Evolutionary conservation across 257 asterid species (phyloP), one percentile per base, ranked within the genome.

Genomic region (Asclepias syriaca): DNA sequence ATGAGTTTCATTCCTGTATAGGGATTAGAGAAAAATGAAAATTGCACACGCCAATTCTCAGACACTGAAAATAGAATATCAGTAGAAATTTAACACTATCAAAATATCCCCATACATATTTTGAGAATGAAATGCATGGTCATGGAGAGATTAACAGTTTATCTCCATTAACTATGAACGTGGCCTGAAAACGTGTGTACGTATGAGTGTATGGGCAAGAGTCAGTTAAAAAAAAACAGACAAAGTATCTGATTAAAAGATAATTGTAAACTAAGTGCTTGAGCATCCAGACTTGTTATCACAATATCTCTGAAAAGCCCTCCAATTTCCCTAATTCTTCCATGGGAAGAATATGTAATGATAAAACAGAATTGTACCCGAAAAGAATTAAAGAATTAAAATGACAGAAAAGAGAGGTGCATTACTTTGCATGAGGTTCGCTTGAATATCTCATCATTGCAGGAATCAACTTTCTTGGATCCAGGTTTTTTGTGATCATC

Each of bases 361-460:
- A 32, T 34, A 45, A 61, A 73, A 65, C 21, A 19, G 19, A 43
- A 43, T 29, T 27, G 22, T 4, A 2, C 27, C 7, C 12, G 13
- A 75, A 60, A 49, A 45, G 40, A 61, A 68, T 74, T 56, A 60
- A 49, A 45, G 46, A 61, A 68, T 72, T 56, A 56, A 39, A 53
- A 73, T 63, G 67, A 43, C 19, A 45, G 63, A 75, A 71, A 32
- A 34, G 24, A 18, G 70, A 54, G 81, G 71, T 39, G 77, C 67
- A 77, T 85, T 94, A 94, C 99, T 87, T 94, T 61, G 98, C 97
- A 79, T 86, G 99, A 58, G 96, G 96, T 86, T 94, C 99, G 53
- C 93, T 89, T 61, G 97, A 91, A 86, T 94, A 94, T 48, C 99
- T 95, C 99, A 94, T 87, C 99, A 94, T 94, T 69, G 99, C 98